Percentiles rank a stretch among this genome's conserved stretches.
Evolutionary conservation across 2,329 filamentous ascomycete species (phyloP).

Genomic region (Verticillium zaregamsianum): DNA sequence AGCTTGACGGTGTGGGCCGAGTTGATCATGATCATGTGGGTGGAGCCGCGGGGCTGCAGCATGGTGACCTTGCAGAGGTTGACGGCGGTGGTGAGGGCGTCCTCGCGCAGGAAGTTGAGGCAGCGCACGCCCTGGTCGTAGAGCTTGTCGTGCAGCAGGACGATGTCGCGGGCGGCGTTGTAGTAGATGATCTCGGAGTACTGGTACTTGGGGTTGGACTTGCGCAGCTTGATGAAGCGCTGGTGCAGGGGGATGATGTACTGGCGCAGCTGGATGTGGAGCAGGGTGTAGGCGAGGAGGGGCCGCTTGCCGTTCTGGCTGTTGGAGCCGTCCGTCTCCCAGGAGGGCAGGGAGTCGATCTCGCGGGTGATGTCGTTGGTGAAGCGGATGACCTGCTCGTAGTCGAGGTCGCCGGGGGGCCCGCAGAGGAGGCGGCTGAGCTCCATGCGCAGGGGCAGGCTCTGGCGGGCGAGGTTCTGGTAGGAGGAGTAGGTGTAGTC

Average conservation of each 20-base stretch:
- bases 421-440: conserved; percentile 53
- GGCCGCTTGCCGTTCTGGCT: conserved; percentile 45
- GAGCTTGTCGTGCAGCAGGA: conserved; percentile 57
- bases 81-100: conserved; percentile 55
- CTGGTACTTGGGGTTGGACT: conserved; percentile 57
- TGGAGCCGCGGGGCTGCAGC: conserved; percentile 54
- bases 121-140: conserved; percentile 55
- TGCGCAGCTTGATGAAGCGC: conserved; percentile 55
- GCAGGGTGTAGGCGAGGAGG: conserved; percentile 53
- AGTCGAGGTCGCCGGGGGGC: conserved; percentile 50
- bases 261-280: conserved; percentile 57
- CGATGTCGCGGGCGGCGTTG: conserved; percentile 57
- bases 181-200: conserved; percentile 62
- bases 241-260: conserved; percentile 60
- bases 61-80: conserved; percentile 59
- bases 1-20: conserved; percentile 55
- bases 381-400: conserved; percentile 58
- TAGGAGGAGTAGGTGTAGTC: conserved; percentile 58
- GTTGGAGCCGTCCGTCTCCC: conserved; percentile 37
- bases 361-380: conserved; percentile 58
- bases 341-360: conserved; percentile 55
- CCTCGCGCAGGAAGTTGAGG: conserved; percentile 57
- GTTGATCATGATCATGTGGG: conserved; percentile 60
- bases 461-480: conserved; percentile 53
- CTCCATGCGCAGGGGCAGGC: conserved; percentile 51